Evolutionary conservation across 306 rosid genomes (phyloP).

Genomic region (Astragalus glycyphyllos): DNA sequence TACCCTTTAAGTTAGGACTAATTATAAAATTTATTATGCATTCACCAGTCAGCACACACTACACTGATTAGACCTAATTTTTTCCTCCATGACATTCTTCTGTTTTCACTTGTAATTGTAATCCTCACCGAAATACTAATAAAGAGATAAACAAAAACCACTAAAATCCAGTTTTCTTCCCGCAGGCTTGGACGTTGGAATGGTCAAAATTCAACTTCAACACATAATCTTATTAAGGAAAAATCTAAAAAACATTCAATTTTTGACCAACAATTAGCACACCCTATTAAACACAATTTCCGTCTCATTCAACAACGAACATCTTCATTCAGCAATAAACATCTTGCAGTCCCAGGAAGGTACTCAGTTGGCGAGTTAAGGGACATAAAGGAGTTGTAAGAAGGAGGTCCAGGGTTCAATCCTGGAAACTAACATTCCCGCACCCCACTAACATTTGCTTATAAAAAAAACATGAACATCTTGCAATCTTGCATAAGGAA

Average conservation of each 20-base stretch:
- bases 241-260: neutral
- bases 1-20: neutral
- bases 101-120: constrained; percentile 3
- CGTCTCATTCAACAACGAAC: neutral
- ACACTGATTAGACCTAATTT: neutral
- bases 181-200: neutral
- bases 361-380: no score
- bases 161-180: neutral
- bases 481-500: neutral
- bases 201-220: constrained; percentile 35
- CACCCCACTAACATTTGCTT: no score
- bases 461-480: no score
- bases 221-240: neutral
- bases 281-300: neutral
- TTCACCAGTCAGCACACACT: neutral
- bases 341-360: no score
- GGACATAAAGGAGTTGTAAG: no score
- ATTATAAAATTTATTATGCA: neutral
- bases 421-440: no score
- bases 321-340: no score
- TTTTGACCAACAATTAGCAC: constrained; percentile 4
- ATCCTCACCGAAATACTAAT: no score
- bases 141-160: neutral
- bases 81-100: constrained; percentile 22
- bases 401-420: no score